Base-by-base conservation (phyloP, 257 asterid species). In the Solanum paucissectum region DNA sequence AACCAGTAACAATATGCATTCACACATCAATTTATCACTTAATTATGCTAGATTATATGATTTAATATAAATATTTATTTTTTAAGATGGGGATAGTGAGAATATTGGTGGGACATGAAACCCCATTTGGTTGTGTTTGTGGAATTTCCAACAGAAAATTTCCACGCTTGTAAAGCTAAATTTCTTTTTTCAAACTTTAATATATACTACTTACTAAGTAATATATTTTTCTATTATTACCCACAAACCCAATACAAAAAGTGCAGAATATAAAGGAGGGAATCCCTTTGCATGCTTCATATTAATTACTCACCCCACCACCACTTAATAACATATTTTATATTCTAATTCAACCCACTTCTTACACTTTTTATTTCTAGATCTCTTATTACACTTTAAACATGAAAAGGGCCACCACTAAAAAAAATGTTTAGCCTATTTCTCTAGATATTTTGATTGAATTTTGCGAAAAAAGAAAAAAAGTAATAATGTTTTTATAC, bases 91-190 rank as follows among this genome's bases (percentile, higher is more conserved):
- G 52, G 34, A 40, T 38, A 40, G 33, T 76, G 58, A 82, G 12
- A 49, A 33, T 49, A 18, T 82, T 46, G 68, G 68, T 81, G 29
- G 86, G 86, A 23, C 38, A 81, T 33, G 68, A 46, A 25, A 79
- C 64, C 84, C 84, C 86, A 49, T 32, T 49, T 46, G 20, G 86
- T 29, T 82, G 68, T 82, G 86, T 6, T 46, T 88, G 93, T 92
- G 92, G 92, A 92, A 71, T 89, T 88, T 92, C 91, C 92, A 92
- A 91, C 94, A 89, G 90, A 89, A 74, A 87, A 89, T 89, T 38
- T 64, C 87, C 94, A 92, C 91, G 94, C 93, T 89, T 91, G 90
- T 87, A 92, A 92, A 92, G 94, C 91, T 55, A 69, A 58, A 71
- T 87, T 42, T 77, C 52, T 55, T 42, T 79, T 72, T 44, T 79